Evolutionary conservation across 2,329 filamentous ascomycete genomes (phyloP).

Genomic region (Myriangium duriaei): DNA sequence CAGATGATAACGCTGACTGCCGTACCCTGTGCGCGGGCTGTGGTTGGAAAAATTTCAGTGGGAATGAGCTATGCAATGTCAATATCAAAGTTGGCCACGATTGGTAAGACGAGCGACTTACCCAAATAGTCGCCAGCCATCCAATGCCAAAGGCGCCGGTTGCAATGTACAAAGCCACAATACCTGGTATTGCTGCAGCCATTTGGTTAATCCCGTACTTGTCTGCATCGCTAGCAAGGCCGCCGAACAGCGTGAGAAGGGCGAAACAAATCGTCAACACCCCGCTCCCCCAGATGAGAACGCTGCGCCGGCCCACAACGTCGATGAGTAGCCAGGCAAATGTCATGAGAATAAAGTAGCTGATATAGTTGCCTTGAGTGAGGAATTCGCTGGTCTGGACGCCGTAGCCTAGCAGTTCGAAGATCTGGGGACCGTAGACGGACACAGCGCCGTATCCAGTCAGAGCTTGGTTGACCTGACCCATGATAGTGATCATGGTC

Average conservation of each 20-base stretch:
- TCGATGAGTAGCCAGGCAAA: slow-evolving; percentile 49
- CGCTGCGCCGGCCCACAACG: slow-evolving; percentile 39
- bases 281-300: slow-evolving; percentile 42
- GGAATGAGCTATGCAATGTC: slow-evolving; percentile 32
- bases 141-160: slow-evolving; percentile 50
- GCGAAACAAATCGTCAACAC: slow-evolving; percentile 38
- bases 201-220: slow-evolving; percentile 28
- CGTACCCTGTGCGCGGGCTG: slow-evolving; percentile 42
- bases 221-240: slow-evolving; percentile 31
- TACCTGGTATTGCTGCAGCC: slow-evolving; percentile 38
- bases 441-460: slow-evolving; percentile 48
- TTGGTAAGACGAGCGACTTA: slow-evolving; percentile 2
- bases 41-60: slow-evolving; percentile 45
- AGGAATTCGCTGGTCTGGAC: slow-evolving; percentile 41
- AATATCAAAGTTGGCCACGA: not conserved
- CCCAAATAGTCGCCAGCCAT: slow-evolving; percentile 47
- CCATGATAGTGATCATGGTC: slow-evolving; percentile 49
- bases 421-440: slow-evolving; percentile 52
- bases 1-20: slow-evolving; percentile 44
- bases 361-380: slow-evolving; percentile 48
- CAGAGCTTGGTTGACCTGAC: slow-evolving; percentile 48
- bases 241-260: slow-evolving; percentile 41
- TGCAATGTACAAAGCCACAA: slow-evolving; percentile 41
- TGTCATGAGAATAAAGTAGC: slow-evolving; percentile 50
- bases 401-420: slow-evolving; percentile 46